Base-by-base conservation (phyloP, 805 yeast species). In the Myxozyma geophila region DNA sequence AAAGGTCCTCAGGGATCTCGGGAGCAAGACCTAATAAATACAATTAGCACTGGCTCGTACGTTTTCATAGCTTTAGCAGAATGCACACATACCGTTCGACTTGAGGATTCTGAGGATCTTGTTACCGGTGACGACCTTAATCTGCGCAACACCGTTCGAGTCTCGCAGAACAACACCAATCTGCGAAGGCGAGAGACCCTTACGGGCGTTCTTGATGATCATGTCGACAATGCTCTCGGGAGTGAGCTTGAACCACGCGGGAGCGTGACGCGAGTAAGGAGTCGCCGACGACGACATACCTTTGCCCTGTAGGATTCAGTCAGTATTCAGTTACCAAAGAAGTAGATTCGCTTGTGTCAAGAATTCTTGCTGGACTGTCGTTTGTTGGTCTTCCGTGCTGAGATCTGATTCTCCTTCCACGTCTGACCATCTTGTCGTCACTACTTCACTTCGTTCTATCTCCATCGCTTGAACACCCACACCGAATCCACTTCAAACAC, bases 101-200 rank as follows among this genome's bases (percentile, higher is more conserved):
- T 93, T 95, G 82, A 95, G 88, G 86, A 95, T 92, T 89, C 99
- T 92, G 83, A 95, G 89, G 78, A 95, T 89, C 90, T 95, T 95
- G 97, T 79, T 92, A 87, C 70, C 71, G 76, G 99, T 93, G 84
- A 91, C 91, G 79, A 93, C 87, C 86, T 89, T 91, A 76, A 97
- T 83, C 85, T 92, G 97, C 80, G 97, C 87, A 77, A 95, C 98
- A 85, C 99, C 99, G 87, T 95, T 98, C 77, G 98, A 95, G 85
- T 95, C 99, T 87, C 99, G 92, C 82, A 95, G 90, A 78, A 92
- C 83, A 79, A 95, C 99, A 90, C 99, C 99, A 73, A 95, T 95
- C 84, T 92, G 97, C 77, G 99, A 95, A 78, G 99, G 99, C 75
- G 98, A 90, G 80, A 92, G 85, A 92, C 99, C 99, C 88, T 95